phyloP scores from a whole-genome alignment of 1,284 basidiomycete species.

The Puccinia novopanici region DNA sequence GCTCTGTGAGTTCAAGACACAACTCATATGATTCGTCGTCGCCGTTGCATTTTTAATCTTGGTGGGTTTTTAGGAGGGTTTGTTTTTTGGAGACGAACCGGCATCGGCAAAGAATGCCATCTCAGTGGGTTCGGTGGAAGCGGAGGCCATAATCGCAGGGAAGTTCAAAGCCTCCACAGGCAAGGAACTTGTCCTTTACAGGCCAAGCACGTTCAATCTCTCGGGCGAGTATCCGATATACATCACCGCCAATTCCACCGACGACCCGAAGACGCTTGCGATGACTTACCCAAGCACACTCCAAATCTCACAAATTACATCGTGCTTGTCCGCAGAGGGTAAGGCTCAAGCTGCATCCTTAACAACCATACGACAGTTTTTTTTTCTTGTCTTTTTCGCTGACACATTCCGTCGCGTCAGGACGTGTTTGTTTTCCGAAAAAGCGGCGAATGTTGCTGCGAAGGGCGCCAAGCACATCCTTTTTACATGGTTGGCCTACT shows the following conservation, averaged over 20 bases:
- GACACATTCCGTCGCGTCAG: not conserved
- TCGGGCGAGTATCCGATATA: not conserved
- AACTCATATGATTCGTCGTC: not conserved
- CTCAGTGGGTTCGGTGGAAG: conserved; percentile 32
- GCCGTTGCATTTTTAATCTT: not conserved
- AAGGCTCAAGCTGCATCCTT: not conserved
- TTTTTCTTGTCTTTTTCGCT: not conserved
- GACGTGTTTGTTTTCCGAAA: conserved; percentile 1
- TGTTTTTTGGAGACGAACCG: not conserved
- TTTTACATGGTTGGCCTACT: conserved; percentile 39
- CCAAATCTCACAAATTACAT: conserved; percentile 36
- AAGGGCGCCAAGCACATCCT: conserved; percentile 45
- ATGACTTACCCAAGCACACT: conserved; percentile 5
- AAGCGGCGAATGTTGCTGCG: conserved; percentile 6
- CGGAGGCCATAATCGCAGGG: not conserved
- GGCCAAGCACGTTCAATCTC: not conserved
- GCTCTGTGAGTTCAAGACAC: not conserved
- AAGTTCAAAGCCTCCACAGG: conserved; percentile 19
- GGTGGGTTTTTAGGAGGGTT: not conserved
- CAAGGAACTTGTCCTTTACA: not conserved
- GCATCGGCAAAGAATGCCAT: conserved; percentile 30
- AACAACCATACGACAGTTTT: not conserved
- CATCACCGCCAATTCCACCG: conserved; percentile 27
- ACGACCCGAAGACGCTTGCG: conserved; percentile 32
- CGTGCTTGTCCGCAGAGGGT: conserved; percentile 23